phyloP scores from a whole-genome alignment of 73 alveolate species.

The Paramecium sonneborni region DNA sequence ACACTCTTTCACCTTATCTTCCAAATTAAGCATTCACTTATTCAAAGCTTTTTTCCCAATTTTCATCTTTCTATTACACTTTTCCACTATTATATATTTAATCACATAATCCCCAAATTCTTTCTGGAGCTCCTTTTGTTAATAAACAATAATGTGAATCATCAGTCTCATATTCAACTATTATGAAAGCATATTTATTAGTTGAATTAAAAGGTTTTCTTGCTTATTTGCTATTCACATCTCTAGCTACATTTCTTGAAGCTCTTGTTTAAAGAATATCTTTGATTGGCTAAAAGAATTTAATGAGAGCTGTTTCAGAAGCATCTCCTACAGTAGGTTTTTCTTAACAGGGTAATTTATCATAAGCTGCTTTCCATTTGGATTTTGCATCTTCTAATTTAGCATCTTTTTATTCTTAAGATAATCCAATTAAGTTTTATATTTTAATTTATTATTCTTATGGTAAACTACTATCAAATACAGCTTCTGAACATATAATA shows the following conservation, averaged over 20 bases:
- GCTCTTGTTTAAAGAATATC: slow-evolving; percentile 71
- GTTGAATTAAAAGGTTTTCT: slow-evolving; percentile 63
- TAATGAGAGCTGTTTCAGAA: slow-evolving; percentile 91
- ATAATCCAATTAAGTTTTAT: background rate
- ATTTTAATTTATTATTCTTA: slow-evolving; percentile 33
- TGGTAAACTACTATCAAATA: slow-evolving; percentile 21
- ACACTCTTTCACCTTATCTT: slow-evolving; percentile 86
- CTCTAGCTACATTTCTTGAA: slow-evolving; percentile 36
- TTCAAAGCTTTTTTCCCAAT: slow-evolving; percentile 64
- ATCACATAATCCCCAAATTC: slow-evolving; percentile 72
- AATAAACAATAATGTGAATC: slow-evolving; percentile 69
- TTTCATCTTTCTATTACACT: slow-evolving; percentile 30
- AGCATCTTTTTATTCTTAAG: background rate
- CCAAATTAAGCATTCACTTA: slow-evolving; percentile 81
- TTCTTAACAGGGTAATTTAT: background rate
- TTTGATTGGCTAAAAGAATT: slow-evolving; percentile 84
- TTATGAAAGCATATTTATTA: slow-evolving; percentile 54
- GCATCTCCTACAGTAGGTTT: slow-evolving; percentile 86
- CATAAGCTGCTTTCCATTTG: background rate
- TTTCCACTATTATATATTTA: slow-evolving; percentile 6
- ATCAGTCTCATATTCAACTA: slow-evolving; percentile 48
- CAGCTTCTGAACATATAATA: slow-evolving; percentile 56
- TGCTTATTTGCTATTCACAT: slow-evolving; percentile 63
- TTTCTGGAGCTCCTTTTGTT: slow-evolving; percentile 97
- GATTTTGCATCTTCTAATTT: slow-evolving; percentile 12